Conservation (phyloP, 2,329 filamentous ascomycete genomes). For the Aureobasidium sp. region DNA sequence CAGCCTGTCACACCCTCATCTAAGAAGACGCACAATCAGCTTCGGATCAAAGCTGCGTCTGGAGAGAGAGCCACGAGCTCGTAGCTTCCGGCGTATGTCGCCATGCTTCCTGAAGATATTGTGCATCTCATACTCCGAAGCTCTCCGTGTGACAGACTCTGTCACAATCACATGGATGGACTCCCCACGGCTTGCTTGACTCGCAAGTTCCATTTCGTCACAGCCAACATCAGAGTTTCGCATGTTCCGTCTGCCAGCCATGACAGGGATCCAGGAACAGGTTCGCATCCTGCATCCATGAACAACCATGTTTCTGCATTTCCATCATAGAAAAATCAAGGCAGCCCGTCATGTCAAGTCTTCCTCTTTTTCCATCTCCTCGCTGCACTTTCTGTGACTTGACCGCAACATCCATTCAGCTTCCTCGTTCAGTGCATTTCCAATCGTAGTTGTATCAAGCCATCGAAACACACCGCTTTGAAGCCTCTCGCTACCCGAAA, state of each 20-base stretch:
- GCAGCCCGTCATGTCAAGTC: background rate
- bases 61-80: background rate
- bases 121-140: background rate
- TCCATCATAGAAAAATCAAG: background rate
- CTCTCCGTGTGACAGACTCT: background rate
- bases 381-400: background rate
- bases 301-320: background rate
- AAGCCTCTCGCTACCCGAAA: background rate
- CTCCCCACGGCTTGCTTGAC: background rate
- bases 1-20: background rate
- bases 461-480: background rate
- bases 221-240: background rate
- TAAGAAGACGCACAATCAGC: background rate
- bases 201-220: slow-evolving; percentile 6
- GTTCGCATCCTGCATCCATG: background rate
- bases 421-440: background rate
- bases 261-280: slow-evolving; percentile 1
- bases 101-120: background rate
- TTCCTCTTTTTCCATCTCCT: background rate
- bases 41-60: background rate
- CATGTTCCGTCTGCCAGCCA: background rate
- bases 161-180: background rate
- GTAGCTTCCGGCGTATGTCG: background rate
- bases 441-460: background rate
- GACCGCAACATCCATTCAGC: background rate